Conservation (phyloP, 306 rosid genomes). For the Dalbergia cultrata region DNA sequence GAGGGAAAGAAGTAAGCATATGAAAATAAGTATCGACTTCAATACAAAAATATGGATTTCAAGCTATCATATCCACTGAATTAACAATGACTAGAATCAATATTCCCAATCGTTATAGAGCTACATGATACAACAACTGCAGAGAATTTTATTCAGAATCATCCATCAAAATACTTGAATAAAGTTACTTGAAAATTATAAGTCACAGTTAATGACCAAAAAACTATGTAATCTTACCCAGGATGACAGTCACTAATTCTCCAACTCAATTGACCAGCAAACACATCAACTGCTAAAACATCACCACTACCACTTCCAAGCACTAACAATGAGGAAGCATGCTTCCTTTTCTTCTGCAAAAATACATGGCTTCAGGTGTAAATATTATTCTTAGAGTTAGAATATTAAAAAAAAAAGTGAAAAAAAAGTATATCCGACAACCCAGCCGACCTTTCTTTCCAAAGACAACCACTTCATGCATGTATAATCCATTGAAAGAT, state of each 20-base stretch:
- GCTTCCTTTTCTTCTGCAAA: constrained; percentile 84
- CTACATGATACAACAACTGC: neutral
- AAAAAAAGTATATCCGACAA: neutral
- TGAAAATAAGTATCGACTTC: constrained; percentile 10
- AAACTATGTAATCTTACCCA: constrained; percentile 62
- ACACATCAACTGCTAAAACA: constrained; percentile 80
- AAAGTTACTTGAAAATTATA: neutral
- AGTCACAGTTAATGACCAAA: neutral
- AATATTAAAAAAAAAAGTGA: too few relatives aligned
- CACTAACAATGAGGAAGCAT: constrained; percentile 68
- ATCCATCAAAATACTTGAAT: constrained; percentile 22
- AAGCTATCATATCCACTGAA: constrained; percentile 22
- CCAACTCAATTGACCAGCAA: constrained; percentile 89
- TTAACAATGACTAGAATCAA: neutral
- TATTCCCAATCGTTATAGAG: neutral
- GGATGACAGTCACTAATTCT: constrained; percentile 84
- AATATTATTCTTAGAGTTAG: neutral
- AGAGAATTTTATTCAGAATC: neutral
- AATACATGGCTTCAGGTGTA: constrained; percentile 31
- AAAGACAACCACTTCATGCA: constrained; percentile 92
- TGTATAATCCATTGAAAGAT: constrained; percentile 89
- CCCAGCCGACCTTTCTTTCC: constrained; percentile 67
- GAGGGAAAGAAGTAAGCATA: constrained; percentile 4
- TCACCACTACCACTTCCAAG: constrained; percentile 96
- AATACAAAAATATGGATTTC: constrained; percentile 21